Base-by-base conservation (phyloP, 768 basidiomycete species). In the Panaeolus papilionaceus region DNA sequence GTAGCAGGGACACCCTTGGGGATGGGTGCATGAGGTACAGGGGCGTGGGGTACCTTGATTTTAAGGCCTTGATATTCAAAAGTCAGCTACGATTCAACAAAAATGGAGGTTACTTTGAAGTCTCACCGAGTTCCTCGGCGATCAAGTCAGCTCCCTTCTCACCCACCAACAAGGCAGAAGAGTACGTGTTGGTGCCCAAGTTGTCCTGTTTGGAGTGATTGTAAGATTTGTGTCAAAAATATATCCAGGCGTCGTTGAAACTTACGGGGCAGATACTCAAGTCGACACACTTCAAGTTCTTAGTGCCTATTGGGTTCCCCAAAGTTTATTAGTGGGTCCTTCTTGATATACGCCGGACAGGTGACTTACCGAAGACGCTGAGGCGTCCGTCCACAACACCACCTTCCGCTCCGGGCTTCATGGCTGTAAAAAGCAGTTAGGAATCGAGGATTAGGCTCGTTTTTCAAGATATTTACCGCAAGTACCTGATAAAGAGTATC, bases 101-200 rank as follows among this genome's bases (percentile, higher is more conserved):
- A 14, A 49, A 7, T 49, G 23, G 9, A 26, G 18, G 16, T n/a
- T 47, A 23, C 38, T 20, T 23, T 61, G 47, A 11, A 14, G 7
- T 67, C 82, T 65, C 70, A 88, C 89, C 89, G 58, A 92, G 84
- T 2, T 90, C 89, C 78, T 89, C 87, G 7, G 84, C 82, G 45
- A 92, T 74, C 49, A 92, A 75, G 70, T 82, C 79, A 14, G 88
- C 89, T 38, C 87, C 89, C 79, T 91, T 91, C 82, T 91, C 89
- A 38, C 90, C 89, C 44, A 90, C 87, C 38, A 90, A 75, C 69
- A 92, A 77, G 16, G 90, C 90, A 66, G 89, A 88, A 38, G 89
- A 90, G 79, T 91, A 90, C 5, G 89, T 91, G 81, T 90, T 90
- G 49, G 89, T 90, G 67, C 89, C 89, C 70, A 90, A 77, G 77